Percentiles rank a stretch among this genome's conserved stretches.
These are phyloP conservation scores for Sporothrix phasma DNA, from an alignment of 2,329 filamentous ascomycete species.

Conservation along the genomic window DNA sequence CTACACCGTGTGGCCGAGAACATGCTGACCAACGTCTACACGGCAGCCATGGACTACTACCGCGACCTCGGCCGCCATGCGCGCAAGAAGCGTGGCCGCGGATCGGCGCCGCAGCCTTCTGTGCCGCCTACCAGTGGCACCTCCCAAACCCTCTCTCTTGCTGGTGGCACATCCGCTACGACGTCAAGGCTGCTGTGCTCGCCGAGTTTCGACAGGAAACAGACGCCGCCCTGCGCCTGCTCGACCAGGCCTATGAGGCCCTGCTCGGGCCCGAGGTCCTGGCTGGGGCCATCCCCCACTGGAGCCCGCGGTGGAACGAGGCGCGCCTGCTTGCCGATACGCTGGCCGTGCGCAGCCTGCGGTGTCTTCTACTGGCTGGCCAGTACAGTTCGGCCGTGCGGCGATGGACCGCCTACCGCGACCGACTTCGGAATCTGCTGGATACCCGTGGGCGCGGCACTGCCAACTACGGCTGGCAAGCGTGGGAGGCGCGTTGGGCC, in stretches of 20 bases:
- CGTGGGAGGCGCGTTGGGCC: slow-evolving; percentile 76
- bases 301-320: slow-evolving; percentile 86
- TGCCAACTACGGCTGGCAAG: slow-evolving; percentile 83
- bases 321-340: slow-evolving; percentile 79
- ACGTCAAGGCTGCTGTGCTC: slow-evolving; percentile 85
- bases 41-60: slow-evolving; percentile 78
- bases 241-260: slow-evolving; percentile 76
- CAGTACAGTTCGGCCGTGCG: slow-evolving; percentile 71
- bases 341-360: slow-evolving; percentile 68
- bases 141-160: slow-evolving; percentile 71
- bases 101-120: slow-evolving; percentile 68
- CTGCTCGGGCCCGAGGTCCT: slow-evolving; percentile 75
- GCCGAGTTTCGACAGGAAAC: slow-evolving; percentile 91
- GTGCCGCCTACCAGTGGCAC: slow-evolving; percentile 74
- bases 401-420: slow-evolving; percentile 69
- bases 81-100: slow-evolving; percentile 75
- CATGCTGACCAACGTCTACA: slow-evolving; percentile 63
- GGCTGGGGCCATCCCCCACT: slow-evolving; percentile 70
- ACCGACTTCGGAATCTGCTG: slow-evolving; percentile 64
- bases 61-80: slow-evolving; percentile 87
- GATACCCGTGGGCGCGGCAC: slow-evolving; percentile 78
- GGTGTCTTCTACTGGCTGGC: slow-evolving; percentile 71
- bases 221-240: slow-evolving; percentile 76
- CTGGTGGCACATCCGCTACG: slow-evolving; percentile 89
- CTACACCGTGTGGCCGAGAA: slow-evolving; percentile 63